Evolutionary conservation across 345 rosid species (phyloP).

Genomic region (Eucalyptus polyanthemos): DNA sequence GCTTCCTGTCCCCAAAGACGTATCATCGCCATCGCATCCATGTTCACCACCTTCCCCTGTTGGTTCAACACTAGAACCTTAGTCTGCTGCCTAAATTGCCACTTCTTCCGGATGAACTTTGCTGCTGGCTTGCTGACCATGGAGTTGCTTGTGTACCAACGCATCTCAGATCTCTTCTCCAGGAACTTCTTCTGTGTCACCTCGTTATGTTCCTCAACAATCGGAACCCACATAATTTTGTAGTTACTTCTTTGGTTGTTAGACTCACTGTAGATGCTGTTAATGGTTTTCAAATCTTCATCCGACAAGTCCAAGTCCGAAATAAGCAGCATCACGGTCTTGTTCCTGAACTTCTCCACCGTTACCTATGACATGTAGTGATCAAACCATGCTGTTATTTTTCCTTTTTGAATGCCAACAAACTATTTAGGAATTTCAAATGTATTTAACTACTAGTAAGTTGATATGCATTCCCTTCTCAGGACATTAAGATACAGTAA

Average conservation of each 20-base stretch:
- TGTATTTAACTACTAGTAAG: neutral
- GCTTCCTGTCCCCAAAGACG: neutral
- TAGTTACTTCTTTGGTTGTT: neutral
- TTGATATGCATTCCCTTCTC: neutral
- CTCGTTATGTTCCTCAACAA: neutral
- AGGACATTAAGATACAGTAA: neutral
- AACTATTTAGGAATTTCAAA: neutral
- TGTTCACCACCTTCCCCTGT: neutral
- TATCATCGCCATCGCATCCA: neutral
- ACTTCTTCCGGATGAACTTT: neutral
- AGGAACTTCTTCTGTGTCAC: neutral
- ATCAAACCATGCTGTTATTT: neutral
- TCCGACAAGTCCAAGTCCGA: neutral
- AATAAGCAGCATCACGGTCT: neutral
- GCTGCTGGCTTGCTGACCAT: neutral
- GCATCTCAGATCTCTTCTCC: neutral
- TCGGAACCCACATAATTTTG: neutral
- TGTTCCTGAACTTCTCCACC: neutral
- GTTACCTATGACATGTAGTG: neutral
- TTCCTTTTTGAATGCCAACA: neutral
- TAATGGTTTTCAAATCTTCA: neutral
- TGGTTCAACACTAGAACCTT: neutral
- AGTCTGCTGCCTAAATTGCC: neutral
- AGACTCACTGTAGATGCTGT: neutral
- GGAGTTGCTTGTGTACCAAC: neutral